Base-by-base conservation (phyloP, 163 green algal genomes). In the Prototheca stagnorum region DNA sequence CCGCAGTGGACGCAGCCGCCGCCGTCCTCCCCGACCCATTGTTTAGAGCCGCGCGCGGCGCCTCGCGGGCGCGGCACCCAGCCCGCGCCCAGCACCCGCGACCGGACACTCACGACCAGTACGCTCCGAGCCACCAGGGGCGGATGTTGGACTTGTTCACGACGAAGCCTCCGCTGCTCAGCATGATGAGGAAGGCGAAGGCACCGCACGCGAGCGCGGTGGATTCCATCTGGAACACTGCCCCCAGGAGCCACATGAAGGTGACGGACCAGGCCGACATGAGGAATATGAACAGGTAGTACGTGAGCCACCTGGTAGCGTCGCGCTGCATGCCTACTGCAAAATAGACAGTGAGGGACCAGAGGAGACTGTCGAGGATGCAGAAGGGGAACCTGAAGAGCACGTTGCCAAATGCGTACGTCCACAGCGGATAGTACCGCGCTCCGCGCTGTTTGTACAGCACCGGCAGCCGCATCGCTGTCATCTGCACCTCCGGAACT, bases 361-460 rank as follows among this genome's bases (percentile, higher is more conserved):
- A 88, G 11, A 86, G 35, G 1, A 66, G 17, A 3, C 54, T 56
- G 34, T 82, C 67, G 22, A 72, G 25, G 16, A 75, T 2, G 11
- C 59, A 78, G 37, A 70, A 77, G 11, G 75, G 79, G 9, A 87
- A 35, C 8, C 68, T 56, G 35, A 82, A 61, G 21, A 84, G 29
- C 7, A 55, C 65, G 21, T 59, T 62, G 12, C 77, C 72, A 25
- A 81, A 9, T 8, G 51, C 55, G 51, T 70, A 81, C 5, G 59
- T 48, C 66, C 66, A 83, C 26, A 61, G 48, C 41, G 57, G 57
- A 35, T 56, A 65, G 20, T 60, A 51, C 1, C 31, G 37, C 39
- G 52, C 50, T 16, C 49, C 56, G 1, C 74, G 59, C 61, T 88
- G 77, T 53, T 81, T 81, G 61, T 71, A 80, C 51, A 85, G 84